Evolutionary conservation across 2,329 filamentous ascomycete species (phyloP), one percentile per base, ranked within the genome.

Genomic region (Xylariales sp.): DNA sequence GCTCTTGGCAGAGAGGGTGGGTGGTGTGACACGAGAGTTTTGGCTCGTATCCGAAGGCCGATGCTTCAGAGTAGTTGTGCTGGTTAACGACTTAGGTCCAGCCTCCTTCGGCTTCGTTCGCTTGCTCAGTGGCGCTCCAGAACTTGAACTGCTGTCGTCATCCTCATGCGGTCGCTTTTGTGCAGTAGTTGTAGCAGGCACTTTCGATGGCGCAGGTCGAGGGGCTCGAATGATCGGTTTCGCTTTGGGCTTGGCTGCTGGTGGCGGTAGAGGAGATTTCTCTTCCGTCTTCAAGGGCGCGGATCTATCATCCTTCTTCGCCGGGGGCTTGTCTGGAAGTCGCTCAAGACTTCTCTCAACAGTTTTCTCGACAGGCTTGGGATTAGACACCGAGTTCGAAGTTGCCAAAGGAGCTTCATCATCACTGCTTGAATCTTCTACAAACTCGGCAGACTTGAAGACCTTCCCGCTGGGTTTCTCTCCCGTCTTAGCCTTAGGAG

Each of bases 71-170:
- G 53, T 37, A 10, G 48, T 60, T 10, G 58, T 50, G 25, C 63
- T 43, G 5, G 64, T 54, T 34, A 51, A 23, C 17, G 35, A 15
- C 14, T 17, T 29, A 11, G 27, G 56, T 6, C 50, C 45, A 11
- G 38, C 19, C 40, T 67, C 66, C 53, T 66, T 70, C 16, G 67
- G 59, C 61, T 77, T 78, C 47, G 72, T 61, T n/a, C 75, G 69
- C 58, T 79, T 79, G 51, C 67, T 73, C 10, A 80, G 59, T 3
- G 76, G 76, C 10, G 71, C 74, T 12, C 72, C 73, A 1, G 76
- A 80, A 56, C 76, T 79, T 3, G 76, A 80, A 49, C 74, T 78
- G 40, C 74, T 76, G 46, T 77, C 74, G 12, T 70, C 66, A 5
- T 72, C 68, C 29, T 67, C 74, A 2, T 74, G 70, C 3, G 66